Percentiles rank a stretch among this genome's conserved stretches.
Conservation (phyloP, 805 yeast genomes). For the Saccharomycopsis amapae region DNA sequence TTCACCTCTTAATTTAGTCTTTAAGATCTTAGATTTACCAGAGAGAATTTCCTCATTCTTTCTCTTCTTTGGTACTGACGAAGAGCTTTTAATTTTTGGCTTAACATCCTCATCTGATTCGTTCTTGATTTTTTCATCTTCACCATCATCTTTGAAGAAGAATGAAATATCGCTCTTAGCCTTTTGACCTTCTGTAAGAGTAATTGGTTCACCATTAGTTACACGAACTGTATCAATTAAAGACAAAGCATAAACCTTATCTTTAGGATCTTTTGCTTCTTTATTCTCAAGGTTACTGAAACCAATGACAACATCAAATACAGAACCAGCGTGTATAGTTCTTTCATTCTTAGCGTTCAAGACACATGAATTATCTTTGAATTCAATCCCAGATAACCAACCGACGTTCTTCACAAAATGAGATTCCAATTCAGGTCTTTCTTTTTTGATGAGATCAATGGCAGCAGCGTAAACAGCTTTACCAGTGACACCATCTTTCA, state of each 20-base stretch:
- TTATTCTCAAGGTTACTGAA: conserved; percentile 54
- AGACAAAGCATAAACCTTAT: conserved; percentile 60
- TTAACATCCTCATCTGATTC: conserved; percentile 33
- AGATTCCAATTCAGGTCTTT: conserved; percentile 56
- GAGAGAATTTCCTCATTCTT: conserved; percentile 28
- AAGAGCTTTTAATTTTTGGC: conserved; percentile 28
- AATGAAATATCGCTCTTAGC: conserved; percentile 70
- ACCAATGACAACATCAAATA: conserved; percentile 71
- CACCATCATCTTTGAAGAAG: conserved; percentile 68
- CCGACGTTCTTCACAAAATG: conserved; percentile 77
- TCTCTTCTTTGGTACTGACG: conserved; percentile 23
- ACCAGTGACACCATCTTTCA: conserved; percentile 66
- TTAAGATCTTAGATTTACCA: conserved; percentile 48
- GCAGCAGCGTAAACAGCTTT: conserved; percentile 61
- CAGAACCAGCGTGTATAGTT: conserved; percentile 60
- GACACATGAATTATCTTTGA: conserved; percentile 70
- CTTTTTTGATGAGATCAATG: conserved; percentile 48
- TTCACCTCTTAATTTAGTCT: conserved; percentile 74
- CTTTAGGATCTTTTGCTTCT: conserved; percentile 38
- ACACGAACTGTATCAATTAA: conserved; percentile 78
- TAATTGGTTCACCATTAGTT: conserved; percentile 41
- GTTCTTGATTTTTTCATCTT: conserved; percentile 35
- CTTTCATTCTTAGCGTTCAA: conserved; percentile 69
- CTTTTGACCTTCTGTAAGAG: conserved; percentile 71
- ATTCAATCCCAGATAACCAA: conserved; percentile 83